A percentile compares a stretch with the other conserved stretches of the same genome.
Evolutionary conservation across 495 filamentous ascomycete species (phyloP).

Genomic region (Collariella sp.): DNA sequence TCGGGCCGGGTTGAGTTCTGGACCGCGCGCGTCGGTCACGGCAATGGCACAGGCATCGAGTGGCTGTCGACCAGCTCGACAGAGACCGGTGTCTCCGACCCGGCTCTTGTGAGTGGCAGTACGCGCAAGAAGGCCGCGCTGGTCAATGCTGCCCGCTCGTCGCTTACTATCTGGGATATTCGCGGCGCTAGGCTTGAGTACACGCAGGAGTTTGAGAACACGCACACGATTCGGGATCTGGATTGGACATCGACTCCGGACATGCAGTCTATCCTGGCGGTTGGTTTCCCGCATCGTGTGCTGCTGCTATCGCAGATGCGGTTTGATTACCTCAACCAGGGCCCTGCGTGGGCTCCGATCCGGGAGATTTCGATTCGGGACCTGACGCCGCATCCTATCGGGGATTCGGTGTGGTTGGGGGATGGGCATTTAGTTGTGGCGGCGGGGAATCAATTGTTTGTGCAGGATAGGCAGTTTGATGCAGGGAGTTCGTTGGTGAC

Average conservation of each 20-base stretch:
- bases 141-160: conserved; percentile 62
- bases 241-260: conserved; percentile 95
- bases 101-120: conserved; percentile 74
- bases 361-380: conserved; percentile 73
- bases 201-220: conserved; percentile 58
- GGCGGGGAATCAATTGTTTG: conserved; percentile 86
- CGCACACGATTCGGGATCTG: conserved; percentile 73
- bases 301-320: conserved; percentile 83
- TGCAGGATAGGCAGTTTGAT: conserved; percentile 68
- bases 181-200: conserved; percentile 75
- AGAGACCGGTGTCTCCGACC: conserved; percentile 66
- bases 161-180: conserved; percentile 87
- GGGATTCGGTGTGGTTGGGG: conserved; percentile 83
- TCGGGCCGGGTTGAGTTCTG: conserved; percentile 72
- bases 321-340: conserved; percentile 84
- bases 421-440: conserved; percentile 79
- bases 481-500: conserved; percentile 53
- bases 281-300: conserved; percentile 81
- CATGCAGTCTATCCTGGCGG: conserved; percentile 80
- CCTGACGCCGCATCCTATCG: conserved; percentile 84
- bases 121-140: conserved; percentile 81
- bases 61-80: conserved; percentile 82
- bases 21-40: conserved; percentile 66
- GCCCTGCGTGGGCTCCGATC: conserved; percentile 83
- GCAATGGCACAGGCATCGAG: conserved; percentile 46